These are phyloP conservation scores for Saccharomyces cerevisiae DNA, from an alignment of 805 yeast genomes.

Conservation along the genomic window DNA sequence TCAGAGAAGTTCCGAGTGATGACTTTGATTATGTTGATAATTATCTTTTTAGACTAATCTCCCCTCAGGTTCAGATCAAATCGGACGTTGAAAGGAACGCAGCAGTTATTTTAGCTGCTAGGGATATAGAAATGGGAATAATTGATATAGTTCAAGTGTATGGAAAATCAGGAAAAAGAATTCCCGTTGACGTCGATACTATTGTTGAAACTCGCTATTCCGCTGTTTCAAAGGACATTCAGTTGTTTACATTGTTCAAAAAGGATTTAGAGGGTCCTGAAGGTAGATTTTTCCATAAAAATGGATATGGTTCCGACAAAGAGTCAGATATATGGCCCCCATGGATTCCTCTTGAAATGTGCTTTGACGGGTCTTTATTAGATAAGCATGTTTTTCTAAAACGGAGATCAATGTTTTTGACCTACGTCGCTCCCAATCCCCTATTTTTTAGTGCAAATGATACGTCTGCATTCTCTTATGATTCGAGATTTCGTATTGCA, in stretches of 20 bases:
- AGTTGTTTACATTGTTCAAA: slow-evolving; percentile 42
- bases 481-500: slow-evolving; percentile 28
- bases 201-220: slow-evolving; percentile 52
- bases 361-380: slow-evolving; percentile 41
- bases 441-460: slow-evolving; percentile 35
- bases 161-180: slow-evolving; percentile 21
- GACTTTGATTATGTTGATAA: slow-evolving; percentile 40
- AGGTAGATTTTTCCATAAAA: slow-evolving; percentile 19
- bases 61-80: slow-evolving; percentile 55
- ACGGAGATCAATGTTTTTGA: slow-evolving; percentile 44
- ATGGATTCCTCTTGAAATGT: slow-evolving; percentile 54
- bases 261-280: slow-evolving; percentile 29
- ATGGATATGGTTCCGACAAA: slow-evolving; percentile 25
- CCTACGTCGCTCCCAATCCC: slow-evolving; percentile 44
- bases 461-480: slow-evolving; percentile 17
- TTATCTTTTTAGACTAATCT: slow-evolving; percentile 44
- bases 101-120: slow-evolving; percentile 45
- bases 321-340: slow-evolving; percentile 50
- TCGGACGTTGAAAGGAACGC: slow-evolving; percentile 40
- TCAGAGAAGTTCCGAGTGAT: slow-evolving; percentile 34
- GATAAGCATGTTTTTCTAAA: slow-evolving; percentile 41
- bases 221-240: slow-evolving; percentile 46
- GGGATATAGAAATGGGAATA: slow-evolving; percentile 51
- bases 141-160: slow-evolving; percentile 37
- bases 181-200: slow-evolving; percentile 26